A percentile compares a stretch with the other conserved stretches of the same genome.
Conservation (phyloP, 2,329 filamentous ascomycete genomes). For the Juglanconis oblonga region DNA sequence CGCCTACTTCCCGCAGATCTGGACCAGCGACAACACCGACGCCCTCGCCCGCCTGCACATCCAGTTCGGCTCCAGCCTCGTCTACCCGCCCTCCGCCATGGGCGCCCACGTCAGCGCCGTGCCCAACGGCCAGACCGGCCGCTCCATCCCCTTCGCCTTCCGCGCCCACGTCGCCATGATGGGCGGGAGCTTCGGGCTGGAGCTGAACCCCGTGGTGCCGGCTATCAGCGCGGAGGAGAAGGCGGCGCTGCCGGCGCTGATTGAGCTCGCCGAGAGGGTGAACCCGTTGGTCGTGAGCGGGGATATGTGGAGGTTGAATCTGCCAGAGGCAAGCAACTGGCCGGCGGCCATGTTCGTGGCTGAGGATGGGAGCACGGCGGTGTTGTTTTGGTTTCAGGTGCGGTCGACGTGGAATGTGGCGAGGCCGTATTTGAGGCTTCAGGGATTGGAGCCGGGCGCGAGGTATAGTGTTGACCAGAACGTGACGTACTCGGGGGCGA, state of each 20-base stretch:
- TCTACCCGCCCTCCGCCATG: constrained; percentile 62
- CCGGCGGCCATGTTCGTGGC: constrained; percentile 60
- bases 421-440: constrained; percentile 49
- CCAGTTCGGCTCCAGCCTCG: constrained; percentile 61
- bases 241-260: constrained; percentile 49
- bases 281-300: constrained; percentile 59
- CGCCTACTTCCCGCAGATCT: constrained; percentile 64
- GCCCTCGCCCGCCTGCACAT: constrained; percentile 59
- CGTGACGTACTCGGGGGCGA: constrained; percentile 52
- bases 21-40: constrained; percentile 66
- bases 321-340: constrained; percentile 59
- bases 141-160: constrained; percentile 55
- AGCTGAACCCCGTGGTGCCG: constrained; percentile 52
- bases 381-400: constrained; percentile 62
- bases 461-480: constrained; percentile 53
- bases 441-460: constrained; percentile 53
- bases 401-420: constrained; percentile 50
- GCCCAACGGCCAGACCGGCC: constrained; percentile 55
- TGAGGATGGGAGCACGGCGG: constrained; percentile 44
- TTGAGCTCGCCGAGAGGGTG: constrained; percentile 51
- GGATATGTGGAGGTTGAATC: constrained; percentile 56
- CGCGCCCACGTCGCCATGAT: constrained; percentile 66
- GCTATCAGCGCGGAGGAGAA: constrained; percentile 50
- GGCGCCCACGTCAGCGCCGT: constrained; percentile 62
- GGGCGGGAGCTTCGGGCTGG: constrained; percentile 65